phyloP scores from a whole-genome alignment of 768 basidiomycete genomes.

The Suillus lakei region DNA sequence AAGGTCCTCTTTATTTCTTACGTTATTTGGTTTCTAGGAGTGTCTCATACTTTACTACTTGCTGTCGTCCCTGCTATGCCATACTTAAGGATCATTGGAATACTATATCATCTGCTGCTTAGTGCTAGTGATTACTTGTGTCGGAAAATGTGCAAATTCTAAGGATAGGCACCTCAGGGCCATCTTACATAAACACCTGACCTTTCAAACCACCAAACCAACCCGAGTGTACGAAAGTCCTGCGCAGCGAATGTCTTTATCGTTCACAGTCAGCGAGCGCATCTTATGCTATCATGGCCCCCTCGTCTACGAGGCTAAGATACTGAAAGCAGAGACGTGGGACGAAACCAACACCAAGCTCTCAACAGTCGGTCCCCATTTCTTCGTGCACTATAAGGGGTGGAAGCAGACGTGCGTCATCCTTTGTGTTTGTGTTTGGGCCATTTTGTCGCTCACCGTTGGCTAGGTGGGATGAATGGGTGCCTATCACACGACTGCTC shows the following conservation, averaged over 20 bases:
- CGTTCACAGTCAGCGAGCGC: slow-evolving; percentile 69
- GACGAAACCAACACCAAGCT: slow-evolving; percentile 65
- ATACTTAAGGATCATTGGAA: neutral
- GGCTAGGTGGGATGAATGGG: slow-evolving; percentile 96
- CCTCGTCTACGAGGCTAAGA: slow-evolving; percentile 93
- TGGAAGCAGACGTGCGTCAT: slow-evolving; percentile 93
- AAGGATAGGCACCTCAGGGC: neutral
- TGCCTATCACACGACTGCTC: slow-evolving; percentile 76
- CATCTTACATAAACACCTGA: slow-evolving; percentile 4
- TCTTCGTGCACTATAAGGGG: slow-evolving; percentile 98
- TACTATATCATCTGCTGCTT: neutral
- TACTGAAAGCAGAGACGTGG: slow-evolving; percentile 71
- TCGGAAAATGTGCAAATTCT: neutral
- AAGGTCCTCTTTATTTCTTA: neutral
- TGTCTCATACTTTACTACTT: neutral
- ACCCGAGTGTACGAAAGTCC: neutral
- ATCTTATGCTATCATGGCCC: slow-evolving; percentile 96
- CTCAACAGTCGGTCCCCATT: slow-evolving; percentile 75
- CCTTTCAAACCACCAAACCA: slow-evolving; percentile 7
- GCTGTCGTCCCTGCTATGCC: neutral
- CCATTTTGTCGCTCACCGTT: neutral
- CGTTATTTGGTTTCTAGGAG: neutral
- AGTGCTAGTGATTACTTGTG: neutral
- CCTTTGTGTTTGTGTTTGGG: neutral
- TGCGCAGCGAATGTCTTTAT: slow-evolving; percentile 21